phyloP scores from a whole-genome alignment of 192 early-diverging fungal genomes.

The Coemansia furcata region DNA sequence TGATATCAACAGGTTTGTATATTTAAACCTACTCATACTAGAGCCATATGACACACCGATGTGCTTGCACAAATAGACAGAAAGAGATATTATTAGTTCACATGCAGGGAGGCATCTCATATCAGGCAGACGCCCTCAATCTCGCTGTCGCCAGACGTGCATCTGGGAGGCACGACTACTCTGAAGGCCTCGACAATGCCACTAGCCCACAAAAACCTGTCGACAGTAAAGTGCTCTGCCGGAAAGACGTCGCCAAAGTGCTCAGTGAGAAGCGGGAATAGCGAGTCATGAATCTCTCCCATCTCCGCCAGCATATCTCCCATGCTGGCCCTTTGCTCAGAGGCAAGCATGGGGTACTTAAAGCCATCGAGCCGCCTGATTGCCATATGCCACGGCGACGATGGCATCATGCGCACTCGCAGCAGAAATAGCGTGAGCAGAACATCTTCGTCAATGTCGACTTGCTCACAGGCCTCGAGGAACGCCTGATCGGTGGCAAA shows the following conservation, averaged over 20 bases:
- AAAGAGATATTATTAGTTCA: not conserved
- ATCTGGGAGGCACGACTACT: conserved; percentile 6
- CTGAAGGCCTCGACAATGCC: conserved; percentile 35
- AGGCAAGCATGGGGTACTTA: conserved; percentile 31
- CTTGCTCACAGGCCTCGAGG: conserved; percentile 15
- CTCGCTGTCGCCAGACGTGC: not conserved
- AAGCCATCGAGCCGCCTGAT: conserved; percentile 24
- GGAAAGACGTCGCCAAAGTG: conserved; percentile 37
- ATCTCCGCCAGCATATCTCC: conserved; percentile 29
- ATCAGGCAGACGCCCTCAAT: conserved; percentile 31
- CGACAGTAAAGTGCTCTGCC: conserved; percentile 14
- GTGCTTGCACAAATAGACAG: too few relatives aligned
- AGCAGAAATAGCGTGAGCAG: conserved; percentile 32
- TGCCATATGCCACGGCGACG: conserved; percentile 23
- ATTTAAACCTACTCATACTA: too few relatives aligned
- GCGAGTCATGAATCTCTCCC: conserved; percentile 30
- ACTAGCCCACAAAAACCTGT: conserved; percentile 48
- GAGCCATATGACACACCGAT: not conserved
- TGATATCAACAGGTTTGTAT: not conserved
- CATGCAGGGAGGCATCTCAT: not conserved
- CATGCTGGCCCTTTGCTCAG: not conserved
- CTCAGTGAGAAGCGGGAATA: conserved; percentile 45
- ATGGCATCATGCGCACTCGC: not conserved
- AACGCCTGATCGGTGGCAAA: conserved; percentile 27
- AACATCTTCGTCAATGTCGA: conserved; percentile 31